phyloP scores from a whole-genome alignment of 306 rosid species.

The Vachellia collinsii region DNA sequence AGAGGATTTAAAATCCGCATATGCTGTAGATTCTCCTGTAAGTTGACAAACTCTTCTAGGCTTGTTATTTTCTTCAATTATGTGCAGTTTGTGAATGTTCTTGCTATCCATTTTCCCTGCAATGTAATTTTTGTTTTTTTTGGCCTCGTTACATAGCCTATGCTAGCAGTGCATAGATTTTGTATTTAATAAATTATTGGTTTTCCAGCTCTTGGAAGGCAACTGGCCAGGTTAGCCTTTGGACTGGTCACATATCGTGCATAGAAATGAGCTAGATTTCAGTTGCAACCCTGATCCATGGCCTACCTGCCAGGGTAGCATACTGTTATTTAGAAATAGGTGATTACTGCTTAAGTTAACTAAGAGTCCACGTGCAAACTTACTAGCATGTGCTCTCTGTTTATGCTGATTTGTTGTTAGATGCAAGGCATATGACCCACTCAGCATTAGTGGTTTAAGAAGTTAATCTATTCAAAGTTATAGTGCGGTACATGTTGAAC shows the following conservation, averaged over 20 bases:
- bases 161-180: constrained; percentile 10
- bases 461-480: neutral
- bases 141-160: neutral
- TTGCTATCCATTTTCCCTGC: neutral
- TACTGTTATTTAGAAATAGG: neutral
- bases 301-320: neutral
- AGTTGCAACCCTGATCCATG: neutral
- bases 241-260: neutral
- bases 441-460: constrained; percentile 9
- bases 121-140: neutral
- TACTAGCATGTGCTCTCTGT: neutral
- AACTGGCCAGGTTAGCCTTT: neutral
- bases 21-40: constrained; percentile 67
- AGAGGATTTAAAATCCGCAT: constrained; percentile 71
- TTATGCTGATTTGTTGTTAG: neutral
- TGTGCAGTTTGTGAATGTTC: neutral
- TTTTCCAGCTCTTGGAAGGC: neutral
- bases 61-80: constrained; percentile 6
- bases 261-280: constrained; percentile 2
- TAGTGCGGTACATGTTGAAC: neutral
- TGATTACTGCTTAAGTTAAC: neutral
- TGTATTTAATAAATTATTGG: constrained; percentile 12
- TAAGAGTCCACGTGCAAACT: neutral
- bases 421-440: constrained; percentile 2
- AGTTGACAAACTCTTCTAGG: constrained; percentile 27